Conservation (phyloP, 371 early-diverging fungal species). For the Massospora cicadina region DNA sequence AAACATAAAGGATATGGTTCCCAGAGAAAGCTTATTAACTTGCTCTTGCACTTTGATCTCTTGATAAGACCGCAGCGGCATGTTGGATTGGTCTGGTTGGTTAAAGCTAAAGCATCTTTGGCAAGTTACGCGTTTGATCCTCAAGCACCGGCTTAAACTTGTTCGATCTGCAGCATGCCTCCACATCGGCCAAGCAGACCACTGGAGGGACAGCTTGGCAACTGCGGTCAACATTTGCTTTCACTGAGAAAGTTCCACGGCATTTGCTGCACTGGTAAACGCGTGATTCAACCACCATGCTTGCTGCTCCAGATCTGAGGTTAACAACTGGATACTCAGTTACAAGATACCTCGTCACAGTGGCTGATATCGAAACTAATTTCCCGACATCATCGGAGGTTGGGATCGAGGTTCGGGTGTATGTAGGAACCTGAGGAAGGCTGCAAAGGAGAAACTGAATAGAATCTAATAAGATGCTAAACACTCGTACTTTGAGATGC, state of each 20-base stretch:
- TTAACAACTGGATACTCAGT: not conserved
- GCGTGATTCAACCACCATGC: slow-evolving; percentile 36
- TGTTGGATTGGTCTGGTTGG: slow-evolving; percentile 18
- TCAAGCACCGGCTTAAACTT: not conserved
- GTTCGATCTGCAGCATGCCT: slow-evolving; percentile 16
- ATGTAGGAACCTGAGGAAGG: not conserved
- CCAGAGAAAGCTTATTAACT: slow-evolving; percentile 33
- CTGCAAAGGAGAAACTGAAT: not conserved
- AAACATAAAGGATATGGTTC: slow-evolving; percentile 20
- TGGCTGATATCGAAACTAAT: slow-evolving; percentile 39
- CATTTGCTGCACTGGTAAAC: slow-evolving; percentile 27
- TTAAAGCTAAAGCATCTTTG: slow-evolving; percentile 14
- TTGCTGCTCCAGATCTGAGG: slow-evolving; percentile 28
- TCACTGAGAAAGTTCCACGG: slow-evolving; percentile 23
- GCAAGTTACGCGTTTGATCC: slow-evolving; percentile 19
- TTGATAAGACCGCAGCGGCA: slow-evolving; percentile 43
- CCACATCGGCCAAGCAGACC: slow-evolving; percentile 23
- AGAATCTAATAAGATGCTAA: not conserved
- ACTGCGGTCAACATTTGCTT: slow-evolving; percentile 38
- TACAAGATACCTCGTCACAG: slow-evolving; percentile 26
- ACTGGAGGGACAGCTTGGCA: slow-evolving; percentile 30
- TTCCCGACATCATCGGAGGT: slow-evolving; percentile 33
- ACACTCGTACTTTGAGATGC: not conserved
- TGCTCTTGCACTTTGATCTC: slow-evolving; percentile 52
- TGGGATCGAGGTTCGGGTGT: slow-evolving; percentile 27